phyloP scores from a whole-genome alignment of 371 early-diverging fungal species.

The Blyttiomyces sp. region DNA sequence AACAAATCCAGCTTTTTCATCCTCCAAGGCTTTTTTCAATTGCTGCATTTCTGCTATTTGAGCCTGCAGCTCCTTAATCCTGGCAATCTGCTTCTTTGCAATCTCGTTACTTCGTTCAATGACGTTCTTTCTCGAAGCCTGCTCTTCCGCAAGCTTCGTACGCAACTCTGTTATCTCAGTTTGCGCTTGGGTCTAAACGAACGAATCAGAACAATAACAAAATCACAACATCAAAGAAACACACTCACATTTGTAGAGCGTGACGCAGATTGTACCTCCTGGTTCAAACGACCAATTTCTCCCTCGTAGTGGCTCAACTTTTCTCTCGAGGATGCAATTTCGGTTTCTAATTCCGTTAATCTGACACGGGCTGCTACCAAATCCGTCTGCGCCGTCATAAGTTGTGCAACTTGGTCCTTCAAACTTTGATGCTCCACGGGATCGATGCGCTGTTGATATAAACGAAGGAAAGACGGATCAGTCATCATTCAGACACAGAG shows the following conservation, averaged over 20 bases:
- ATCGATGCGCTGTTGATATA: constrained; percentile 35
- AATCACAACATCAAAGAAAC: background rate
- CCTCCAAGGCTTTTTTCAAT: background rate
- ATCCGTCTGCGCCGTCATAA: constrained; percentile 1
- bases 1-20: background rate
- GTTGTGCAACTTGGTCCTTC: constrained; percentile 25
- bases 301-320: constrained; percentile 2
- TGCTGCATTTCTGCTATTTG: background rate
- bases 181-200: no score
- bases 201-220: background rate
- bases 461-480: background rate
- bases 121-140: constrained; percentile 12
- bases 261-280: background rate
- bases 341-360: background rate
- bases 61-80: constrained; percentile 10
- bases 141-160: background rate
- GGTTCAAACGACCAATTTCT: constrained; percentile 2
- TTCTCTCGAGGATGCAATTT: background rate
- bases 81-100: background rate
- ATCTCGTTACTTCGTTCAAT: constrained; percentile 14
- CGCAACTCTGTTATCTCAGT: background rate
- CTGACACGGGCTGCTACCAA: background rate
- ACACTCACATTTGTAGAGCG: background rate
- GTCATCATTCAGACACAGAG: background rate
- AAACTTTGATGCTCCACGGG: constrained; percentile 42